A percentile compares a stretch with the other conserved stretches of the same genome.
These are phyloP conservation scores for Linnemannia schmuckeri DNA, from an alignment of 192 early-diverging fungal species.

Conservation along the genomic window DNA sequence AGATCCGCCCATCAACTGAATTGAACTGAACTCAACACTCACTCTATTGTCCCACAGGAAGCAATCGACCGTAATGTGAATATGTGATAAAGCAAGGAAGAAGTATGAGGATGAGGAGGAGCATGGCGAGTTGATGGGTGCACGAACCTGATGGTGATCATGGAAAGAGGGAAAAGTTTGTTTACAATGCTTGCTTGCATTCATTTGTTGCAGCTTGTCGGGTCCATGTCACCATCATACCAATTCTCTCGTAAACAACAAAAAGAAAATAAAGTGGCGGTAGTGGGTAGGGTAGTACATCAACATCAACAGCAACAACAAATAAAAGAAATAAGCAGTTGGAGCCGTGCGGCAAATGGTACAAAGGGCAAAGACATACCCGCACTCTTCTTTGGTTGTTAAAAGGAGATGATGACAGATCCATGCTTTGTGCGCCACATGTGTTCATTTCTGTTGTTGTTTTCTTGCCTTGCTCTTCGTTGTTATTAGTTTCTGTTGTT, in stretches of 20 bases:
- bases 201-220: neutral
- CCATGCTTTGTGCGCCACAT: constrained; percentile 4
- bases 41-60: neutral
- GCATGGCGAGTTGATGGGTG: neutral
- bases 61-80: neutral
- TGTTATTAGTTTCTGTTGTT: neutral
- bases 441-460: neutral
- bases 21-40: neutral
- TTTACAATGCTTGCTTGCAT: neutral
- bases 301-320: neutral
- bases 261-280: neutral
- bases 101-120: neutral
- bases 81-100: neutral
- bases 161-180: neutral
- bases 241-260: neutral
- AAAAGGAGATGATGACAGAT: neutral
- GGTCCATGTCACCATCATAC: neutral
- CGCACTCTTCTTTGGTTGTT: too few species aligned
- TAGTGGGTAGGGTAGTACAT: neutral
- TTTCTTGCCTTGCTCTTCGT: neutral
- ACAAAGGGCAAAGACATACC: neutral
- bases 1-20: neutral
- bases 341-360: neutral
- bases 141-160: neutral
- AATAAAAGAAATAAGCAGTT: neutral